Evolutionary conservation across 108 stramenopile genomes (phyloP).

Genomic region (Heterococcus sp.): DNA sequence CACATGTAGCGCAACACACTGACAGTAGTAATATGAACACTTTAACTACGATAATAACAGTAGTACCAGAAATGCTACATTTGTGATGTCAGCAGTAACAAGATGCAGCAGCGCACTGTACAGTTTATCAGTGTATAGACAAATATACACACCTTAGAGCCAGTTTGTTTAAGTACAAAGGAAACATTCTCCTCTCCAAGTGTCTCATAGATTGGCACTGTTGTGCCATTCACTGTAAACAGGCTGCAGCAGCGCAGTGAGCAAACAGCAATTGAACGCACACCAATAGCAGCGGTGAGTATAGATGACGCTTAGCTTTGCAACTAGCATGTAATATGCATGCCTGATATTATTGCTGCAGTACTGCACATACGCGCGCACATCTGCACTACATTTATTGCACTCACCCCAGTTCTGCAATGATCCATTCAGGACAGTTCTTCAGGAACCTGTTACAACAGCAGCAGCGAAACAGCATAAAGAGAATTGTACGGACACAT

Average conservation of each 20-base stretch:
- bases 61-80: no score
- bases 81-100: no score
- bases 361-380: no score
- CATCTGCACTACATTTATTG: no score
- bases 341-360: no score
- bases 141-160: slow-evolving; percentile 67
- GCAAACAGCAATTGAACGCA: not conserved
- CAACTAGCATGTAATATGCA: not conserved
- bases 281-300: not conserved
- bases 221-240: not conserved
- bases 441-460: slow-evolving; percentile 41
- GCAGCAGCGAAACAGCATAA: slow-evolving; percentile 57
- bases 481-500: no score
- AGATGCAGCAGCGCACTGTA: no score
- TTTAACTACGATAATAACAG: no score
- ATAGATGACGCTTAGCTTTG: not conserved
- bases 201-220: not conserved
- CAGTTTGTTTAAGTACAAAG: not conserved
- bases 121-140: no score
- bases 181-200: not conserved
- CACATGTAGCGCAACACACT: no score
- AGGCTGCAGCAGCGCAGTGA: not conserved
- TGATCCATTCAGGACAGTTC: slow-evolving; percentile 1
- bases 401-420: not conserved
- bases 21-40: no score